phyloP scores from a whole-genome alignment of 148 eudicot genomes.

The Heliosperma pusillum region DNA sequence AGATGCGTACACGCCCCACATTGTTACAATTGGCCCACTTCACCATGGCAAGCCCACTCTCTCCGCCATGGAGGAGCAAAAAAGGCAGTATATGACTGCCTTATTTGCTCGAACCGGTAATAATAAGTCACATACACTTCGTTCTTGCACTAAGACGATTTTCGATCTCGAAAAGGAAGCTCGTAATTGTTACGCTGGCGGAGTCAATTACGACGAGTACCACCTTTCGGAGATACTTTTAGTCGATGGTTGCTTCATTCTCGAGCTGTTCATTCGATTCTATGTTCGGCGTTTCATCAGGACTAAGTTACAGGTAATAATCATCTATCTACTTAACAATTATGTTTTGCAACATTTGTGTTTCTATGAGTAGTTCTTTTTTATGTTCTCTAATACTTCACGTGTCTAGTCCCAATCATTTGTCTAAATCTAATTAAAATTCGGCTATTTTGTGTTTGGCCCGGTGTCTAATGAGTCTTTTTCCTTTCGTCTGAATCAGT shows the following conservation, averaged over 20 bases:
- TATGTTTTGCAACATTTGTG: no score
- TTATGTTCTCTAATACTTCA: no score
- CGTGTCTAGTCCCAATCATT: no score
- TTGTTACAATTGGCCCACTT: constrained; percentile 12
- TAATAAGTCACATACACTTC: not conserved
- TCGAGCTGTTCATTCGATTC: constrained; percentile 15
- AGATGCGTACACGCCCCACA: constrained; percentile 17
- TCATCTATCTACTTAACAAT: no score
- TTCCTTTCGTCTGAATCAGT: no score
- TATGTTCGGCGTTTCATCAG: constrained; percentile 1
- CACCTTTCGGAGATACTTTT: constrained; percentile 6
- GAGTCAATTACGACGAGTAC: constrained; percentile 3
- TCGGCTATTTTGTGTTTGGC: no score
- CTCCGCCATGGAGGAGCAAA: constrained; percentile 1
- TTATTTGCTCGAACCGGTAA: constrained; percentile 5
- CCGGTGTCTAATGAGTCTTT: no score
- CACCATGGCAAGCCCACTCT: constrained; percentile 2
- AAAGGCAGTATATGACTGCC: constrained; percentile 12
- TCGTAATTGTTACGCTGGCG: constrained; percentile 13
- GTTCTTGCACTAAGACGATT: not conserved
- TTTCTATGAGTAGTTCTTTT: no score
- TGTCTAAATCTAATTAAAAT: no score
- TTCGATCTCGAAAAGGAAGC: constrained; percentile 13
- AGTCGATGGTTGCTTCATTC: constrained; percentile 10
- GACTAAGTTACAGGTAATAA: not conserved